Evolutionary conservation across 2,329 filamentous ascomycete species (phyloP).

Genomic region (Moelleriella libera): DNA sequence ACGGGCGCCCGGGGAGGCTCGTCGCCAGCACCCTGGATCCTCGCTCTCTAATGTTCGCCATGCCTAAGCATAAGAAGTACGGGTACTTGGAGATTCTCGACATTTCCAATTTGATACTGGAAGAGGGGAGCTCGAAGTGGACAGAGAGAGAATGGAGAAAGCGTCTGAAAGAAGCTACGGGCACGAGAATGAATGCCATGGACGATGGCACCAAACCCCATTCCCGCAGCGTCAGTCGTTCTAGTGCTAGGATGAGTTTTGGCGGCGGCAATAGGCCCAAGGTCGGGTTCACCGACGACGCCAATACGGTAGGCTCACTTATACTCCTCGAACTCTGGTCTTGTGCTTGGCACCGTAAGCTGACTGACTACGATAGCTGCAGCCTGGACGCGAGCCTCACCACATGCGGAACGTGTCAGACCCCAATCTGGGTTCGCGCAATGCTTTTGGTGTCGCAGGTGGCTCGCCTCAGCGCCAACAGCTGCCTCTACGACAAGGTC

Average conservation of each 20-base stretch:
- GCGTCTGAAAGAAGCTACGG: constrained; percentile 76
- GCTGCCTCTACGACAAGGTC: constrained; percentile 22
- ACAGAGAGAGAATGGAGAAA: constrained; percentile 81
- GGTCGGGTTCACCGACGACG: constrained; percentile 45
- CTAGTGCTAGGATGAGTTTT: constrained; percentile 41
- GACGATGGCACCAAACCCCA: constrained; percentile 32
- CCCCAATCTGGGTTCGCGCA: constrained; percentile 15
- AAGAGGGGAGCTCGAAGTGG: constrained; percentile 64
- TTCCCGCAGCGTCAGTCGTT: constrained; percentile 42
- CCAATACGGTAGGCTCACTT: constrained; percentile 1
- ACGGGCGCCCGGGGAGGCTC: constrained; percentile 75
- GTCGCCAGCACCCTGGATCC: constrained; percentile 79
- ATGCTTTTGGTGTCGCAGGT: constrained; percentile 10
- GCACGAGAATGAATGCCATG: constrained; percentile 56
- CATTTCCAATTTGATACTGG: constrained; percentile 65
- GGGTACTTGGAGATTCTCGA: constrained; percentile 86
- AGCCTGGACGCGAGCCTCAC: constrained; percentile 16
- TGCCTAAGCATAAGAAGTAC: constrained; percentile 78
- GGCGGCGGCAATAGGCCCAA: constrained; percentile 23
- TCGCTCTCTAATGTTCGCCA: constrained; percentile 92
- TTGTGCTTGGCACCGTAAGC: background rate
- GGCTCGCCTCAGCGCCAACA: constrained; percentile 20
- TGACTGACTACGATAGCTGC: constrained; percentile 12
- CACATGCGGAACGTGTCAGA: constrained; percentile 37
- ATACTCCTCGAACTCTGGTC: background rate